phyloP scores from a whole-genome alignment of 2,329 filamentous ascomycete species.

The Ceratocystis harringtonii region DNA sequence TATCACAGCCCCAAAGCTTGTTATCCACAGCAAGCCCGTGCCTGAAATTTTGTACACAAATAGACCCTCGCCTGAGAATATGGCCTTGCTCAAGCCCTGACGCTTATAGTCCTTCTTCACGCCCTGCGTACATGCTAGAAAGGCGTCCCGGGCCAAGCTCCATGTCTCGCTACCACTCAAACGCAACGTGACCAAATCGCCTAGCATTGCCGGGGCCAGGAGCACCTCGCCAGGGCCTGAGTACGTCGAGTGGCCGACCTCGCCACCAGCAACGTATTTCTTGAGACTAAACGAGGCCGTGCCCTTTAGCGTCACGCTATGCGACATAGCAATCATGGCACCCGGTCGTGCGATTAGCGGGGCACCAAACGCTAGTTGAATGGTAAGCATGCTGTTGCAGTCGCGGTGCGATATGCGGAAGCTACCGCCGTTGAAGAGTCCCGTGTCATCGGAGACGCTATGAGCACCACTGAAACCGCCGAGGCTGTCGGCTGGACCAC shows the following conservation, averaged over 20 bases:
- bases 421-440: slow-evolving; percentile 93
- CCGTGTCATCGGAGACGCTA: slow-evolving; percentile 63
- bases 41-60: slow-evolving; percentile 82
- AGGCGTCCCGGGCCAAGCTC: slow-evolving; percentile 76
- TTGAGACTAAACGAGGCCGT: slow-evolving; percentile 75
- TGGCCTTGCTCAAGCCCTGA: slow-evolving; percentile 73
- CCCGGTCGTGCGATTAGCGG: slow-evolving; percentile 71
- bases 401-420: slow-evolving; percentile 89
- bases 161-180: slow-evolving; percentile 59
- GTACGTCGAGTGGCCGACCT: slow-evolving; percentile 63
- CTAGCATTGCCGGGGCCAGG: slow-evolving; percentile 62
- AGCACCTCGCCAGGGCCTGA: slow-evolving; percentile 85
- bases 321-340: slow-evolving; percentile 89
- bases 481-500: slow-evolving; percentile 24
- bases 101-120: slow-evolving; percentile 75
- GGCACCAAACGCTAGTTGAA: slow-evolving; percentile 81
- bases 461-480: slow-evolving; percentile 24
- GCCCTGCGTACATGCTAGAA: slow-evolving; percentile 73
- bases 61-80: slow-evolving; percentile 85
- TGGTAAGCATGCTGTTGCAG: slow-evolving; percentile 73
- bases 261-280: slow-evolving; percentile 72
- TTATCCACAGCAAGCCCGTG: slow-evolving; percentile 70
- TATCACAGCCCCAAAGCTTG: slow-evolving; percentile 89
- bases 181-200: slow-evolving; percentile 71
- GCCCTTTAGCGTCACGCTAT: slow-evolving; percentile 71